phyloP scores from a whole-genome alignment of 352 stramenopile species.

The Globisporangium yorkense region DNA sequence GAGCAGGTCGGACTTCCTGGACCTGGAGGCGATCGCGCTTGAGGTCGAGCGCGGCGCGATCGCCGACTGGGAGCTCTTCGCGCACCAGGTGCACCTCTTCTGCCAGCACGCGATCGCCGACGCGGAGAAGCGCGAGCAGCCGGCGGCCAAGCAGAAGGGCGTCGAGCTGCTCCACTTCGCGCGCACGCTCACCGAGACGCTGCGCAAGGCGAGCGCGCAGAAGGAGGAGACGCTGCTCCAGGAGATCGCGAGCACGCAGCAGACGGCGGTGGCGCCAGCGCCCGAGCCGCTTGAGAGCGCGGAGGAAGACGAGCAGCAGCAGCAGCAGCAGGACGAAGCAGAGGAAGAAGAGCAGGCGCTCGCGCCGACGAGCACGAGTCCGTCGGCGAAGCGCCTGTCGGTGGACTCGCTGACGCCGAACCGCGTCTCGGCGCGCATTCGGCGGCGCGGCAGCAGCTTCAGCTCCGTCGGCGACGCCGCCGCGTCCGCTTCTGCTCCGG shows the following conservation, averaged over 20 bases:
- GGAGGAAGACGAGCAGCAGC: slow-evolving; percentile 4
- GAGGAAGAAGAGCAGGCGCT: not conserved
- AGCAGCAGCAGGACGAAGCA: not conserved
- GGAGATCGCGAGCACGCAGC: slow-evolving; percentile 18
- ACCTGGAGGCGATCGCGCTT: slow-evolving; percentile 44
- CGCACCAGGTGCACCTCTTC: slow-evolving; percentile 65
- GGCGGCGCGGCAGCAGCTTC: slow-evolving; percentile 36
- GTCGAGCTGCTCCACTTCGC: slow-evolving; percentile 74
- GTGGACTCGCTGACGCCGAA: slow-evolving; percentile 30
- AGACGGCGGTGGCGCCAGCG: not conserved
- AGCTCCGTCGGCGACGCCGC: slow-evolving; percentile 30
- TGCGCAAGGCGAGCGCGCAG: slow-evolving; percentile 63
- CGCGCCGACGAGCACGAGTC: slow-evolving; percentile 11
- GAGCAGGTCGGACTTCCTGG: slow-evolving; percentile 20
- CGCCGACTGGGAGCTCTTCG: slow-evolving; percentile 62
- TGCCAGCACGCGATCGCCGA: slow-evolving; percentile 68
- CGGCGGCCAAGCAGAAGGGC: slow-evolving; percentile 62
- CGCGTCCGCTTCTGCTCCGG: not conserved
- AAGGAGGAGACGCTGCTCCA: slow-evolving; percentile 54
- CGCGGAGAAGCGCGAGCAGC: slow-evolving; percentile 37
- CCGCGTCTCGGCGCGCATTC: slow-evolving; percentile 44
- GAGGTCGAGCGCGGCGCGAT: slow-evolving; percentile 33
- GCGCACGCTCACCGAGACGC: slow-evolving; percentile 61
- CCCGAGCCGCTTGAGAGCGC: not conserved
- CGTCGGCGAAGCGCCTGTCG: slow-evolving; percentile 6